These are phyloP conservation scores for Leccinum pellstonianum DNA, from an alignment of 768 basidiomycete genomes.

Conservation along the genomic window DNA sequence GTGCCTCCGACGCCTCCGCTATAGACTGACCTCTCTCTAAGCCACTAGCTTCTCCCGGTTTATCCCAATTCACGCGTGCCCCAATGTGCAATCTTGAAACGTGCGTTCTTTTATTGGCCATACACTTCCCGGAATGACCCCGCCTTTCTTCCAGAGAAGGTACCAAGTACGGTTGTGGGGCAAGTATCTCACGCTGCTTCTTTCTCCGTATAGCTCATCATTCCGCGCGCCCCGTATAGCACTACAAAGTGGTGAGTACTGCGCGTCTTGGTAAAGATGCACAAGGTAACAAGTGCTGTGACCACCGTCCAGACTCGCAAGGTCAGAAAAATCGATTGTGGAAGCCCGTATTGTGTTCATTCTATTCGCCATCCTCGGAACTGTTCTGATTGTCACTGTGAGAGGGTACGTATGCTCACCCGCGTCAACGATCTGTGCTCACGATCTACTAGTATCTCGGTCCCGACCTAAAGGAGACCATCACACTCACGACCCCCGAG, in stretches of 20 bases:
- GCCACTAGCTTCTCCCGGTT: constrained; percentile 9
- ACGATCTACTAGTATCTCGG: constrained; percentile 50
- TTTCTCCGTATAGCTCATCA: constrained; percentile 4
- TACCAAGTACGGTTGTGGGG: constrained; percentile 71
- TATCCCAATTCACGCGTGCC: constrained; percentile 11
- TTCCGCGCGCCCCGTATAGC: constrained; percentile 36
- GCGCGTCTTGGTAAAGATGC: constrained; percentile 21
- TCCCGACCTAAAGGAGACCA: constrained; percentile 64
- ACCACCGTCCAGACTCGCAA: constrained; percentile 32
- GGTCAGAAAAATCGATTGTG: constrained; percentile 36
- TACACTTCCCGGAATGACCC: constrained; percentile 23
- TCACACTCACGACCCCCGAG: constrained; percentile 48
- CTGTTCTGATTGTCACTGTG: constrained; percentile 44
- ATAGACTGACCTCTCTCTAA: constrained; percentile 7
- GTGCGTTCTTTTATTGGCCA: constrained; percentile 34
- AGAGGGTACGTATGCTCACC: constrained; percentile 36
- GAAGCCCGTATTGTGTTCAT: constrained; percentile 37
- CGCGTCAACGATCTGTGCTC: constrained; percentile 4
- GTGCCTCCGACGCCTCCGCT: constrained; percentile 1
- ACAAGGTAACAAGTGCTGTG: not conserved
- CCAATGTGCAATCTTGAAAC: constrained; percentile 61
- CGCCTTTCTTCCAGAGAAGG: constrained; percentile 55
- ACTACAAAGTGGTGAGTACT: constrained; percentile 67
- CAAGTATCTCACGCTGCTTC: constrained; percentile 30
- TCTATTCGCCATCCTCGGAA: constrained; percentile 41